Evolutionary conservation across 306 rosid genomes (phyloP).

Genomic region (Oxytropis ochrocephala): DNA sequence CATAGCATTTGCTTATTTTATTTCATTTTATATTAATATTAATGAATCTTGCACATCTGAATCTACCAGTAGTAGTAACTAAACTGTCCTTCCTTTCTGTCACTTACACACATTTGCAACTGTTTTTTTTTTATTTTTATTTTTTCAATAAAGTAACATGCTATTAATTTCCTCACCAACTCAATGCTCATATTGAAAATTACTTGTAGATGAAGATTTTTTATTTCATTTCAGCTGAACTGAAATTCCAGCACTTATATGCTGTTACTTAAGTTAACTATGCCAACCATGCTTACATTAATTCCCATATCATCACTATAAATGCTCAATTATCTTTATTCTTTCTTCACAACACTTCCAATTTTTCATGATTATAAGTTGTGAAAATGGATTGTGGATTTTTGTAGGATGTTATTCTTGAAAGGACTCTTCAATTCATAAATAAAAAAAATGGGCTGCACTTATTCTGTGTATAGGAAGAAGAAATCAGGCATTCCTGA

Average conservation of each 20-base stretch:
- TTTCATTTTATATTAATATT: conserved; percentile 10
- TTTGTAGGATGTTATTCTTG: conserved; percentile 54
- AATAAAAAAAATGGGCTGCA: conserved; percentile 60
- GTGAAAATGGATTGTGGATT: conserved; percentile 30
- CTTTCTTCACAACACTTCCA: not conserved
- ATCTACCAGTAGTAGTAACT: conserved; percentile 25
- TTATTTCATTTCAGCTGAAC: not conserved
- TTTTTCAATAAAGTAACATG: not conserved
- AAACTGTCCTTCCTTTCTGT: conserved; percentile 33
- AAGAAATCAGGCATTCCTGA: conserved; percentile 58
- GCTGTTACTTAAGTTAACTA: not conserved
- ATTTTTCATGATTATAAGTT: conserved; percentile 1
- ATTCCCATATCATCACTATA: conserved; percentile 9
- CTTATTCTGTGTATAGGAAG: conserved; percentile 66
- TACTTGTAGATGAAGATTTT: conserved; percentile 1
- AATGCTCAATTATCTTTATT: conserved; percentile 15
- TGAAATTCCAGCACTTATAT: conserved; percentile 10
- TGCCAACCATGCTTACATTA: conserved; percentile 13
- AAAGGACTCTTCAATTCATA: conserved; percentile 16
- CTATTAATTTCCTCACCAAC: not conserved
- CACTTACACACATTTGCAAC: conserved; percentile 18
- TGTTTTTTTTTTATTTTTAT: not conserved
- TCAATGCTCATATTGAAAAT: conserved; percentile 11
- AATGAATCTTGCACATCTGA: conserved; percentile 12
- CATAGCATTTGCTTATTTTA: not conserved